These are phyloP conservation scores for Citrus inodora DNA, from an alignment of 345 rosid genomes.

Conservation along the genomic window DNA sequence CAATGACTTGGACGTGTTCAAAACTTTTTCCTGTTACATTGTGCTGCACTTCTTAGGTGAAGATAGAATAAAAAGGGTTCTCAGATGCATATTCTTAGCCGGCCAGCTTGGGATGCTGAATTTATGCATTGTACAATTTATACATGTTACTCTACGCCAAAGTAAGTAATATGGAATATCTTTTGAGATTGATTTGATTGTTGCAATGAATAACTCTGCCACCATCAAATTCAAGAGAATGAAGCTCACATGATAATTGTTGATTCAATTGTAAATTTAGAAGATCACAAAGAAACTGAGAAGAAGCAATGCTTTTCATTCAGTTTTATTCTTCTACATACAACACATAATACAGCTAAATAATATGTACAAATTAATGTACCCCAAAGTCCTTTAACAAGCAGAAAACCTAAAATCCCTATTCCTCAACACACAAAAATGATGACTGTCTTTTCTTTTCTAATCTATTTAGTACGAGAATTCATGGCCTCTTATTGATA, in stretches of 20 bases:
- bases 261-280: not conserved
- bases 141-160: not conserved
- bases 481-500: constrained; percentile 81
- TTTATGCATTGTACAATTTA: not conserved
- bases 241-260: not conserved
- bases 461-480: constrained; percentile 61
- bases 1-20: constrained; percentile 7
- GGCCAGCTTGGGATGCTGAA: not conserved
- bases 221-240: not conserved
- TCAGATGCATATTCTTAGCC: not conserved
- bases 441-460: not conserved
- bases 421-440: constrained; percentile 1
- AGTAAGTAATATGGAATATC: not conserved
- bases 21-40: not conserved
- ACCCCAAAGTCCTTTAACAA: no score
- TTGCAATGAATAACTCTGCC: not conserved
- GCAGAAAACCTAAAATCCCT: not conserved
- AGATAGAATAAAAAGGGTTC: not conserved
- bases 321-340: constrained; percentile 10
- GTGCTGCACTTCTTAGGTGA: not conserved
- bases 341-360: constrained; percentile 13
- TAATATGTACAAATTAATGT: constrained; percentile 22
- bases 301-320: not conserved
- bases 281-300: not conserved
- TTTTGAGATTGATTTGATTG: not conserved